phyloP scores from a whole-genome alignment of 139 green algal genomes.

The Chlorella sp. region DNA sequence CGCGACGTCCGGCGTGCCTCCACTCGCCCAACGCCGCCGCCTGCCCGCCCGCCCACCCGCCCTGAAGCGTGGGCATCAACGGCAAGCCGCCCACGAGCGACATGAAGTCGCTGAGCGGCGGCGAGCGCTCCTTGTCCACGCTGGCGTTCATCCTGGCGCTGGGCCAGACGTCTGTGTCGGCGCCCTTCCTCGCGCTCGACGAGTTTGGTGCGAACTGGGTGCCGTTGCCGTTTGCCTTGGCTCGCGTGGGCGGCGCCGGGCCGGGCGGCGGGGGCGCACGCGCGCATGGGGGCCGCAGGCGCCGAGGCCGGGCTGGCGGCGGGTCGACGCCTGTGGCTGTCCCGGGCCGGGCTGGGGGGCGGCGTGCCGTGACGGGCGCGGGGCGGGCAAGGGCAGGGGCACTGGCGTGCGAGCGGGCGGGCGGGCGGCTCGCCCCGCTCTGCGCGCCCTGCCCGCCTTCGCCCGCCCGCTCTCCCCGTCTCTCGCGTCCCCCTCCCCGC shows the following conservation, averaged over 20 bases:
- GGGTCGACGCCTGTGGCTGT: not conserved
- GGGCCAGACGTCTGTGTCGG: conserved; percentile 35
- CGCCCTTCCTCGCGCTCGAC: conserved; percentile 82
- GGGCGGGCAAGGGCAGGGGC: not conserved
- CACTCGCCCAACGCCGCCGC: too few relatives aligned
- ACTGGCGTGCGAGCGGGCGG: too few relatives aligned
- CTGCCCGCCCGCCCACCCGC: too few relatives aligned
- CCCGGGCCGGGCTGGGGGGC: not conserved
- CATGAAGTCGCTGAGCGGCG: conserved; percentile 72
- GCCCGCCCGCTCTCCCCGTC: not conserved
- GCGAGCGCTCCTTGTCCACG: conserved; percentile 89
- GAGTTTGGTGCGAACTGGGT: conserved; percentile 75
- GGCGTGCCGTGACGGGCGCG: too few relatives aligned
- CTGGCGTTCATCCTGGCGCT: conserved; percentile 87
- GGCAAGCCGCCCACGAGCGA: conserved; percentile 36
- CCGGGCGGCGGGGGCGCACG: too few relatives aligned
- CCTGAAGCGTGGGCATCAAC: conserved; percentile 2
- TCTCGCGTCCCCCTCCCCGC: not conserved
- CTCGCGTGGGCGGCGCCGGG: not conserved
- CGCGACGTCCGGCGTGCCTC: too few relatives aligned
- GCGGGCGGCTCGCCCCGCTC: too few relatives aligned
- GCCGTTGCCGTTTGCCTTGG: not conserved
- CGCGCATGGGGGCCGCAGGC: too few relatives aligned
- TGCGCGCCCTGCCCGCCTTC: not conserved
- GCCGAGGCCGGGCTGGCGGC: too few relatives aligned